Percentiles rank a stretch among this genome's conserved stretches.
These are phyloP conservation scores for Yamadazyma kitorensis DNA, from an alignment of 805 yeast species.

Conservation along the genomic window DNA sequence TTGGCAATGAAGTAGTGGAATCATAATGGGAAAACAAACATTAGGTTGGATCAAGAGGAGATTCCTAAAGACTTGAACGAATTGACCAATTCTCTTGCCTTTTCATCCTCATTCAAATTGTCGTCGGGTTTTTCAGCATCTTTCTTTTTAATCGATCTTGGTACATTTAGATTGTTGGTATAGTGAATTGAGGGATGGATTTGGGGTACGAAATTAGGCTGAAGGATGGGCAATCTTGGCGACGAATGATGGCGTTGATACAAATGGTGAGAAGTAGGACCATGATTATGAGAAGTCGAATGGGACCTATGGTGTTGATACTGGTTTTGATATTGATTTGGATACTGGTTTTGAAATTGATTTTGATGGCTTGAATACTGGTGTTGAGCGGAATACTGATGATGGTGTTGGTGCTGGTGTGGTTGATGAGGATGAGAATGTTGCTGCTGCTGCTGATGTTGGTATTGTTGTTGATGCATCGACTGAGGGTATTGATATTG, in stretches of 20 bases:
- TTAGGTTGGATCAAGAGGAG: constrained; percentile 6
- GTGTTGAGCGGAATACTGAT: not conserved
- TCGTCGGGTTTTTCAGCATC: constrained; percentile 1
- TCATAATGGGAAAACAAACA: too few species aligned
- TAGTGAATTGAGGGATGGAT: constrained; percentile 14
- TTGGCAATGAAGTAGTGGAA: too few species aligned
- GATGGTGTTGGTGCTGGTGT: not conserved
- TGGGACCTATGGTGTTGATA: not conserved
- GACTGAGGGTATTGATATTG: too few species aligned
- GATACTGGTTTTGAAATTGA: not conserved
- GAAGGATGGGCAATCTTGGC: constrained; percentile 9
- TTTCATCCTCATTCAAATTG: constrained; percentile 23
- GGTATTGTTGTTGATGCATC: not conserved
- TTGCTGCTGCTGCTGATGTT: constrained; percentile 1
- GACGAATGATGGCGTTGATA: constrained; percentile 5
- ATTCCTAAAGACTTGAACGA: constrained; percentile 18
- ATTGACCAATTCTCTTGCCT: constrained; percentile 28
- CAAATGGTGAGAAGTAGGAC: constrained; percentile 1
- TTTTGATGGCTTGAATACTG: too few species aligned
- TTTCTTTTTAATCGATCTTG: constrained; percentile 7
- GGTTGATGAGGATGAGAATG: not conserved
- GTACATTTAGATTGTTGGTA: constrained; percentile 11
- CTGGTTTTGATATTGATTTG: not conserved
- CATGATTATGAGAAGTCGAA: constrained; percentile 2
- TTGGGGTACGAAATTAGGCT: constrained; percentile 13